phyloP scores from a whole-genome alignment of 2,329 filamentous ascomycete species.

The Zymoseptoria ardabiliae region DNA sequence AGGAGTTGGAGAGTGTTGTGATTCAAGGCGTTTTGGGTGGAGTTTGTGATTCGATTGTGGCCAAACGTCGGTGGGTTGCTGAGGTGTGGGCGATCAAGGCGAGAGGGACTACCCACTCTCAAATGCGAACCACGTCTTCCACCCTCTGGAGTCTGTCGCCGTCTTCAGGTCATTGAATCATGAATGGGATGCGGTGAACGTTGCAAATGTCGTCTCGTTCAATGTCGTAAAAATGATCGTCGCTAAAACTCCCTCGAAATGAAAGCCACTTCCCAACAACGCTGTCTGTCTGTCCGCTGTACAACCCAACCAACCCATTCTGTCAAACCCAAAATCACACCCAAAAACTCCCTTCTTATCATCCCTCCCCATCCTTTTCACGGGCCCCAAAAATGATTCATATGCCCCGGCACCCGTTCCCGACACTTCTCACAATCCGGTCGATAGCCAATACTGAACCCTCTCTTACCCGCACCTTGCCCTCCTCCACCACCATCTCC shows the following conservation, averaged over 20 bases:
- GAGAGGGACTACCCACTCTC: neutral
- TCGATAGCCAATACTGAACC: constrained; percentile 43
- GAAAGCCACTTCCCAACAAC: no score
- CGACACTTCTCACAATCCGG: constrained; percentile 45
- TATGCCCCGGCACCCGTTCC: constrained; percentile 42
- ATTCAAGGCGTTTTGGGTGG: no score
- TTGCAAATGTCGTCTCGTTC: no score
- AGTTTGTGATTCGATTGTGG: neutral
- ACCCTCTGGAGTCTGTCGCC: no score
- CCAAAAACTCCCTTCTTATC: neutral
- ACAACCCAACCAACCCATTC: no score
- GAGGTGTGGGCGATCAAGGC: neutral
- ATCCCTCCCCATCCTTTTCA: neutral
- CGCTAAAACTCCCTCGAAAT: no score
- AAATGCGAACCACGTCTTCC: no score
- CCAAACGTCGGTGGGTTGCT: neutral
- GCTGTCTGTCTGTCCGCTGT: no score
- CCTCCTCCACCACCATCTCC: constrained; percentile 13
- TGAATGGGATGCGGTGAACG: no score
- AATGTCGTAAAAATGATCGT: no score
- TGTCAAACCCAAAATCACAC: neutral
- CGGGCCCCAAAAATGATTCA: constrained; percentile 37
- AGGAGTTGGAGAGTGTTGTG: neutral
- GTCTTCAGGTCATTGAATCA: no score
- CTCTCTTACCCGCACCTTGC: constrained; percentile 17